These are phyloP conservation scores for Limtongia smithiae DNA, from an alignment of 805 yeast genomes.

Conservation along the genomic window DNA sequence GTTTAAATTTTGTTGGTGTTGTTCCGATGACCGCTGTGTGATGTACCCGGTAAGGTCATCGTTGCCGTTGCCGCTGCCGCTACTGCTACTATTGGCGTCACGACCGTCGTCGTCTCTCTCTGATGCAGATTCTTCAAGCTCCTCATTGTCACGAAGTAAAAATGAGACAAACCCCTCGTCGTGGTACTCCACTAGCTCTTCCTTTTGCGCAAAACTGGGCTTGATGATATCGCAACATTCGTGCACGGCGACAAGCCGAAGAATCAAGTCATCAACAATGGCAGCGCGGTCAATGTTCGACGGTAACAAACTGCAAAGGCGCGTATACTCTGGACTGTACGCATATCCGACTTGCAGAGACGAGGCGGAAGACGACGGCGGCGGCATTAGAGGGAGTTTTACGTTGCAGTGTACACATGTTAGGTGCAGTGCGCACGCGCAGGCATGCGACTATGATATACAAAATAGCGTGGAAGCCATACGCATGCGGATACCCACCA, in stretches of 20 bases:
- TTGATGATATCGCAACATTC: constrained; percentile 34
- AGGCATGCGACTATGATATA: too few relatives aligned
- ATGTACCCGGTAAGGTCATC: too few relatives aligned
- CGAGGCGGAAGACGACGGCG: neutral
- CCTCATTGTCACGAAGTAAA: constrained; percentile 35
- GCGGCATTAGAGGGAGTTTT: too few relatives aligned
- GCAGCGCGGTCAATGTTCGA: constrained; percentile 52
- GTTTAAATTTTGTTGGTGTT: constrained; percentile 16
- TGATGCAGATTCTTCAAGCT: neutral
- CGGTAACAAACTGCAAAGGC: constrained; percentile 45
- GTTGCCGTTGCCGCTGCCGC: too few relatives aligned
- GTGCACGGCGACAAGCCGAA: constrained; percentile 43
- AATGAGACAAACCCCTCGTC: constrained; percentile 43
- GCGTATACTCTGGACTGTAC: constrained; percentile 26
- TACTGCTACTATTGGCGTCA: constrained; percentile 29
- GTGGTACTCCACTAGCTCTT: constrained; percentile 51
- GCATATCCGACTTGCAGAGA: constrained; percentile 31
- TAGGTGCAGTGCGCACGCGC: too few relatives aligned
- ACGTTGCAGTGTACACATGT: too few relatives aligned
- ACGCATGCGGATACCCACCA: too few relatives aligned
- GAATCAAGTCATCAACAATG: constrained; percentile 43
- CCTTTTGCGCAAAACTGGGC: constrained; percentile 34
- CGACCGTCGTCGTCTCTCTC: constrained; percentile 18
- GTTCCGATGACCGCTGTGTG: too few relatives aligned
- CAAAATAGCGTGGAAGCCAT: too few relatives aligned